Evolutionary conservation across 164 flowering plant species (phyloP).

Genomic region (Dillenia turbinata): DNA sequence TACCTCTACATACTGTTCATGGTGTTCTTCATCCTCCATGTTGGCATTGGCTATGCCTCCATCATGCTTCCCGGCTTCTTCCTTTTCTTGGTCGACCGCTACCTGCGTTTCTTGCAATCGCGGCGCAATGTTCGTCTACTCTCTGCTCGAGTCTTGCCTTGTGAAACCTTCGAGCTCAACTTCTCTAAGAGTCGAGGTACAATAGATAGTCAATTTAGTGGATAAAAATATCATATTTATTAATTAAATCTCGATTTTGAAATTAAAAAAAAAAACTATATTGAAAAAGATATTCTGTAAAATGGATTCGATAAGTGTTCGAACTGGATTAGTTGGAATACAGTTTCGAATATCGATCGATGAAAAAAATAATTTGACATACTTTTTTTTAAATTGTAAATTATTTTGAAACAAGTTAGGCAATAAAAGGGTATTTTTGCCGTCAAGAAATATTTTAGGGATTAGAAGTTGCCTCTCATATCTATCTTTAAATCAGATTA

Average conservation of each 20-base stretch:
- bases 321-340: no score
- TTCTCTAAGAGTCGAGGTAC: conserved; percentile 66
- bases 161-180: conserved; percentile 70
- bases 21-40: conserved; percentile 66
- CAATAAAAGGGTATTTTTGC: no score
- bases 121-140: conserved; percentile 39
- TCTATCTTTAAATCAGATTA: no score
- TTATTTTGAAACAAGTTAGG: not conserved
- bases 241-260: not conserved
- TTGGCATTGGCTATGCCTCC: conserved; percentile 48
- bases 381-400: not conserved
- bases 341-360: no score
- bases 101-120: conserved; percentile 71
- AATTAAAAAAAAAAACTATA: no score
- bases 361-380: no score
- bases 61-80: conserved; percentile 76
- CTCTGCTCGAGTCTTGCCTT: conserved; percentile 60
- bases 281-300: no score
- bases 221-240: not conserved
- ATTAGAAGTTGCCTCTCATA: no score
- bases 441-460: no score
- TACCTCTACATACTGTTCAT: conserved; percentile 67
- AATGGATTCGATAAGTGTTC: no score
- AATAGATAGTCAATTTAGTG: not conserved
- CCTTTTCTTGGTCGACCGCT: conserved; percentile 84